Base-by-base conservation (phyloP, 495 filamentous ascomycete species). In the Annulohypoxylon maeteangense region DNA sequence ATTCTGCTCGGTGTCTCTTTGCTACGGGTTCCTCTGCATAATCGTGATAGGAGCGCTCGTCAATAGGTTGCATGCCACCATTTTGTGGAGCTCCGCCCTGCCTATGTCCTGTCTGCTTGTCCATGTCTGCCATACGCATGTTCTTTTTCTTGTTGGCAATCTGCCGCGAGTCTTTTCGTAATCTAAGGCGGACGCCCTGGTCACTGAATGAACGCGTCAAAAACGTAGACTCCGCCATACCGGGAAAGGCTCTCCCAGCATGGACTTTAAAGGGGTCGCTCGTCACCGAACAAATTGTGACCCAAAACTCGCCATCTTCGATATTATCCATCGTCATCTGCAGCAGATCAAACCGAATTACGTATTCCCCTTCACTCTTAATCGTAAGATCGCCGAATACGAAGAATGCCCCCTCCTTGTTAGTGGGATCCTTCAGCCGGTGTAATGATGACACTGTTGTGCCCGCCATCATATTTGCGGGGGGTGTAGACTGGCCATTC, bases 381-480 rank as follows among this genome's bases (percentile, higher is more conserved):
- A 96, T 88, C 0, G 95, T 97, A 16, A 99, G 81, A 78, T 99
- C 95, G 5, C 92, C 92, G 80, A 97, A 98, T n/a, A 98, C 92
- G 67, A 99, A 98, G 82, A 96, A 99, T 1, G 92, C 94, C 11
- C 93, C 94, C 85, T 98, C 95, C 87, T 74, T 88, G 79, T 99
- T 97, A 76, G 95, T 89, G 12, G 91, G 88, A 77, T 98, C 94
- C 79, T 98, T 98, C 67, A 98, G 81, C 55, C 93, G 88, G 81
- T 99, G 94, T 57, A 97, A 86, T 23, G 95, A 99, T 18, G 95
- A 98, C 27, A 95, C 93, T 59, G 95, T 81, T 20, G 91, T 93
- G 22, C 95, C 95, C 25, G 79, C 77, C 70, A 85, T 74, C 51
- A 81, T 76, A 65, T 82, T 83, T 55, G 90, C 89, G 50, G 97